Base-by-base conservation (phyloP, 139 green algal species). In the Eudorina sp. region DNA sequence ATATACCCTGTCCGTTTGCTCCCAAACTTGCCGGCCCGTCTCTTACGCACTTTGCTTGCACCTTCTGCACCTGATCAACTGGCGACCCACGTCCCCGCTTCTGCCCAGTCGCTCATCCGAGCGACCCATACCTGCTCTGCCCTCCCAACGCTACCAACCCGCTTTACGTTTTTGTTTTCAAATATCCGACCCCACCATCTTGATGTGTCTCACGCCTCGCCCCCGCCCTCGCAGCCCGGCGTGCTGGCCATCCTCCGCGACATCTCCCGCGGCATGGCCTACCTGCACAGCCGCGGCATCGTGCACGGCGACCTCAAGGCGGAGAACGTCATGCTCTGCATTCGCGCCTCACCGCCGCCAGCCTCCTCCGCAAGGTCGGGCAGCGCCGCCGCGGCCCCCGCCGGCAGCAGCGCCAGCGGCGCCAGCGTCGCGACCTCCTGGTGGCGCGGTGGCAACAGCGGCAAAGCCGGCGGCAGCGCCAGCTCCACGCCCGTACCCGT, bases 261-360 rank as follows among this genome's bases (percentile, higher is more conserved):
- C 79, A 69, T 91, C 36, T 27, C 34, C 58, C 74, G 88, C 76
- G 93, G 93, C 51, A 82, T 97, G 90, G 92, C 88, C n/a, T 94
- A 95, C 72, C 91, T 96, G 70, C 94, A 96, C 60, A 53, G 62
- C 0, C 80, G 90, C 41, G 73, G 84, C 68, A 90, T 97, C 76
- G 89, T 96, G 19, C 96, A 97, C 84, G 89, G 93, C 46, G 96
- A 98, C 91, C 46, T 97, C 34, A 98, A 98, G 90, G 94, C 95
- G 0, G 95, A 98, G 70, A 98, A 98, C 91, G 89, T 97, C 79
- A 91, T 97, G 36, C 78, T 88, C 16, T 72, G 76, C 73, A 48
- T 29, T 43, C 45, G 31, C 4, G 43, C 73, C 25, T 58, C 58
- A 68, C 13, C 70, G 40, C 14, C 70, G 38, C 25, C 55, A n/a